Base-by-base conservation (phyloP, 129 eudicot species). In the Sambucus nigra region DNA sequence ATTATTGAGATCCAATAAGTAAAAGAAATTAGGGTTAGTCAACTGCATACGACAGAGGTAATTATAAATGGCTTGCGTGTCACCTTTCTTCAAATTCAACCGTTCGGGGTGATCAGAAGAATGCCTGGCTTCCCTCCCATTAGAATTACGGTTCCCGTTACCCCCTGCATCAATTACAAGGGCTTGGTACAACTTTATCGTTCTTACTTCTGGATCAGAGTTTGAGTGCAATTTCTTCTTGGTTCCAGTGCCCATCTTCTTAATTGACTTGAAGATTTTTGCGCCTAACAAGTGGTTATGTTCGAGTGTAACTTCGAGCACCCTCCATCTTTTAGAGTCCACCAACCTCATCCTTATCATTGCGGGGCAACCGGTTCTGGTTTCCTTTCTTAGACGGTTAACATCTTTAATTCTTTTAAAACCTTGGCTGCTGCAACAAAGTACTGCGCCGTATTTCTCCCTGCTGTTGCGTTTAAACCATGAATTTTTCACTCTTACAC, bases 341-440 rank as follows among this genome's bases (percentile, higher is more conserved):
- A 75, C 81, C 61, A 88, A 68, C 60, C 89, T 75, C 94, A 88
- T 75, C 50, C 97, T 77, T 55, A 88, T 55, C 97, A 88, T 88
- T 51, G 87, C 97, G 42, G 91, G 94, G 73, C 97, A 88, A 48
- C 97, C 97, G 0, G 94, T 88, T 68, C 97, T 72, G 17, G 97
- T 83, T 78, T 88, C 97, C 70, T 78, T 83, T 38, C 97, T 39
- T 51, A 75, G 24, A 24, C 78, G 84, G 39, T 83, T 77, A 14
- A 73, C 94, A 33, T 88, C 92, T 75, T 83, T 83, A 63, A 78
- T 60, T 70, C 94, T 59, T 57, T 88, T 88, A 47, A 88, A 88
- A 61, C 97, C 97, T 56, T 88, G 91, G 71, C 92, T 80, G 53
- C 91, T 88, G 49, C 97, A 88, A 53, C 97, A 88, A 31, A 88